These are phyloP conservation scores for Cephaloascus fragrans DNA, from an alignment of 805 yeast genomes.

Conservation along the genomic window DNA sequence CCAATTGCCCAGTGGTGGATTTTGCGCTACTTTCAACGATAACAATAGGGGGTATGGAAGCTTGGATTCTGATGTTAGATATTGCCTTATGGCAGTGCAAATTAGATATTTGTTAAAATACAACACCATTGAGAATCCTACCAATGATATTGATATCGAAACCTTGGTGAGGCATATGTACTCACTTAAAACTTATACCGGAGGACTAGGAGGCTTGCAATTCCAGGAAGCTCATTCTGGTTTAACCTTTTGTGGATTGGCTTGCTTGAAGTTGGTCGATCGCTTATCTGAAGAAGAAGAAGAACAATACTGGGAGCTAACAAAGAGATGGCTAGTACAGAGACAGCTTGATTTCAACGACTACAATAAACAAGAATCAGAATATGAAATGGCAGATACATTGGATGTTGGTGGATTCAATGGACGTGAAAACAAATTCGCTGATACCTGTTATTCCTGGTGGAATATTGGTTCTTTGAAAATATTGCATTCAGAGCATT, in stretches of 20 bases:
- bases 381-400: conserved; percentile 26
- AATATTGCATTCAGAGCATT: conserved; percentile 21
- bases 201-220: conserved; percentile 57
- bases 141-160: conserved; percentile 31
- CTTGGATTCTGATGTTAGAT: conserved; percentile 68
- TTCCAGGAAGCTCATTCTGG: conserved; percentile 77
- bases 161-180: conserved; percentile 24
- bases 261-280: conserved; percentile 38
- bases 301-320: conserved; percentile 18
- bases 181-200: conserved; percentile 33
- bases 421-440: conserved; percentile 77
- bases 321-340: conserved; percentile 52
- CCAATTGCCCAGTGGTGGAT: conserved; percentile 31
- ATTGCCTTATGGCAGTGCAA: conserved; percentile 63
- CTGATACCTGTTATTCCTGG: conserved; percentile 84
- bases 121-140: conserved; percentile 15
- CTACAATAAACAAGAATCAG: conserved; percentile 15
- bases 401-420: conserved; percentile 71
- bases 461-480: conserved; percentile 63
- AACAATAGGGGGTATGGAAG: conserved; percentile 43
- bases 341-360: conserved; percentile 43
- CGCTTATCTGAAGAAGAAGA: conserved; percentile 12
- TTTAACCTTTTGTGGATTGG: conserved; percentile 74
- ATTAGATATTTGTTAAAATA: conserved; percentile 43
- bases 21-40: conserved; percentile 22